Base-by-base conservation (phyloP, 2,329 filamentous ascomycete genomes). In the Domatiomyces globalis region DNA sequence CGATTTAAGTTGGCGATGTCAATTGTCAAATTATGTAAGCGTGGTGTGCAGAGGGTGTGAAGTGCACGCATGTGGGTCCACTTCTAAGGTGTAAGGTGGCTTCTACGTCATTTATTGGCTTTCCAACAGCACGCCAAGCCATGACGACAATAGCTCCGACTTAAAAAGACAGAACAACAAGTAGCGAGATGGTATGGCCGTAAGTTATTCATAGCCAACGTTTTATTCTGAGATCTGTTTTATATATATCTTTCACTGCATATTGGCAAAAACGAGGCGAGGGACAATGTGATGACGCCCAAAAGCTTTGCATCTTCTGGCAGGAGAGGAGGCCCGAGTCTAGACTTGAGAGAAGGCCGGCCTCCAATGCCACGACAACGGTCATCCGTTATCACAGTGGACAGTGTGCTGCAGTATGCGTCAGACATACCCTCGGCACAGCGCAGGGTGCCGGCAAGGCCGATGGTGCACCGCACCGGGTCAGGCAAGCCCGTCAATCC, bases 341-440 rank as follows among this genome's bases (percentile, higher is more conserved):
- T 49, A 25, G 55, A 58, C 25, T 20, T 51, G 46, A 51, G 55
- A 17, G 60, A 61, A 61, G 59, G 47, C 47, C 58, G 59, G 45
- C 56, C 61, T 36, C 53, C 57, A 29, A 56, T 60, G 56, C 62
- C 60, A 57, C 68, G 61, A 52, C 66, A 61, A 59, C 73, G 76
- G 59, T 89, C 80, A 73, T 85, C 80, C 61, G 85, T 85, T 67
- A 87, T 96, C 65, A 80, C 76, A 15, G 90, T 98, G 67, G 92
- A 98, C 71, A 94, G 90, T 65, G 85, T 96, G 58, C 80, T 98
- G 4, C 88, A 94, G 66, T 87, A 94, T 71, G 84, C 88, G 54
- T 92, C 87, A 48, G 89, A 95, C 63, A 92, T 98, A 43, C 92
- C 92, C 1, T 96, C 92, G 0, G 89, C 88, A 62, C 90, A 95